Percentiles rank a stretch among this genome's conserved stretches.
Evolutionary conservation across 75 land plant genomes (phyloP).

Genomic region (Ceratopteris richardii): DNA sequence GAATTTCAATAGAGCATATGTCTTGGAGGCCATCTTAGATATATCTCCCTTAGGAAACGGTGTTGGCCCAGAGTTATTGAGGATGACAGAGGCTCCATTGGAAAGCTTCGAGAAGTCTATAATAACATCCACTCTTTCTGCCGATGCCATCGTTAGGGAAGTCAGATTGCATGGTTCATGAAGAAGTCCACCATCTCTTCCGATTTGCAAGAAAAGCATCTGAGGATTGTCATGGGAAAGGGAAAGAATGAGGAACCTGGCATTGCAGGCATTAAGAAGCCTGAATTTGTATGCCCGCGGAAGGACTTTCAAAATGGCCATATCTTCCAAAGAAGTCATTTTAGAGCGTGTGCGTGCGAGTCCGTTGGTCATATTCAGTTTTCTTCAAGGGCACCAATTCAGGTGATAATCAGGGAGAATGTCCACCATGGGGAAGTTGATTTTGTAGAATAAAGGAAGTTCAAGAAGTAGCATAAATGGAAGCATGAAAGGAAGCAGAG

Average conservation of each 20-base stretch:
- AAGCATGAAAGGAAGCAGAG: too few species aligned
- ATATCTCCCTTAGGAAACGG: conserved; percentile 31
- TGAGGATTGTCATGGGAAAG: conserved; percentile 10
- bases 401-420: too few species aligned
- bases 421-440: too few species aligned
- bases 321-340: too few species aligned
- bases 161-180: background rate
- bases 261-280: conserved; percentile 21
- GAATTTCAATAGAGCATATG: conserved; percentile 21
- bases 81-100: background rate
- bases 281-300: conserved; percentile 30
- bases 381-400: too few species aligned
- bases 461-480: too few species aligned
- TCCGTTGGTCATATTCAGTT: too few species aligned
- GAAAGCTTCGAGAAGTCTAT: conserved; percentile 17
- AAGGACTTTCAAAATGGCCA: conserved; percentile 30
- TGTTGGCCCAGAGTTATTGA: background rate
- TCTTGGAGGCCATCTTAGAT: background rate
- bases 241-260: conserved; percentile 21
- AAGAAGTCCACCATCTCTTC: conserved; percentile 21
- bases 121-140: conserved; percentile 27
- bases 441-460: too few species aligned
- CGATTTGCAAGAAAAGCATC: conserved; percentile 15
- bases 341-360: too few species aligned
- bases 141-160: conserved; percentile 12